phyloP scores from a whole-genome alignment of 139 green algal genomes.

The Chlamydomonas schloesseri region DNA sequence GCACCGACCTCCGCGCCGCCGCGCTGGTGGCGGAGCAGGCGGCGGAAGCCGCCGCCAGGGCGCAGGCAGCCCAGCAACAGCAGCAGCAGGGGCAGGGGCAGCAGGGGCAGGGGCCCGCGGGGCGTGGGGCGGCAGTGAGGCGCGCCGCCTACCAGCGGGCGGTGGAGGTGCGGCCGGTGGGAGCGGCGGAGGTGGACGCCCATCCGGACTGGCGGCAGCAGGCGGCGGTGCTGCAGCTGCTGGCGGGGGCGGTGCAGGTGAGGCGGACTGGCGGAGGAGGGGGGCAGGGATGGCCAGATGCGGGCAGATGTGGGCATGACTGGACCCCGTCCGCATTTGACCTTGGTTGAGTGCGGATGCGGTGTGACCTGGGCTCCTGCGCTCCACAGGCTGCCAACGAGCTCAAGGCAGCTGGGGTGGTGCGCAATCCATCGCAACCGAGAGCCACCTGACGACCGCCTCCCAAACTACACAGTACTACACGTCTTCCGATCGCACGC shows the following conservation, averaged over 20 bases:
- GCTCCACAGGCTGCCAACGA: too few relatives aligned
- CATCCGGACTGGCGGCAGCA: background rate
- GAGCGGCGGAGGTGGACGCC: background rate
- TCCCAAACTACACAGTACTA: too few relatives aligned
- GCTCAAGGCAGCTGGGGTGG: too few relatives aligned
- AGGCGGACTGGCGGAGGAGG: background rate
- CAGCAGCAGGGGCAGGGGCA: background rate
- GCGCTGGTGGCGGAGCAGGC: background rate
- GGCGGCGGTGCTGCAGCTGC: conserved; percentile 19
- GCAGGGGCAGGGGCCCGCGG: background rate
- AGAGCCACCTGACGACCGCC: too few relatives aligned
- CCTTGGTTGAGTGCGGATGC: too few relatives aligned
- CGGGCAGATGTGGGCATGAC: too few relatives aligned
- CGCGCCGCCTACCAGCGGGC: conserved; percentile 14
- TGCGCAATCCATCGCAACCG: too few relatives aligned
- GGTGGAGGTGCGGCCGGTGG: background rate
- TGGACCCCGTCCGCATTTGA: too few relatives aligned
- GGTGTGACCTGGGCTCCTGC: too few relatives aligned
- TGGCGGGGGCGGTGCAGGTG: conserved; percentile 14
- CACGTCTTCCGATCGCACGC: too few relatives aligned
- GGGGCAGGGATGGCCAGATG: too few relatives aligned
- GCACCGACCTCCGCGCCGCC: background rate
- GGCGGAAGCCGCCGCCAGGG: background rate
- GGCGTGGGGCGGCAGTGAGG: background rate
- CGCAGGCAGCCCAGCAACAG: background rate